Base-by-base conservation (phyloP, 2,329 filamentous ascomycete genomes). In the Clarireedia monteithiana region DNA sequence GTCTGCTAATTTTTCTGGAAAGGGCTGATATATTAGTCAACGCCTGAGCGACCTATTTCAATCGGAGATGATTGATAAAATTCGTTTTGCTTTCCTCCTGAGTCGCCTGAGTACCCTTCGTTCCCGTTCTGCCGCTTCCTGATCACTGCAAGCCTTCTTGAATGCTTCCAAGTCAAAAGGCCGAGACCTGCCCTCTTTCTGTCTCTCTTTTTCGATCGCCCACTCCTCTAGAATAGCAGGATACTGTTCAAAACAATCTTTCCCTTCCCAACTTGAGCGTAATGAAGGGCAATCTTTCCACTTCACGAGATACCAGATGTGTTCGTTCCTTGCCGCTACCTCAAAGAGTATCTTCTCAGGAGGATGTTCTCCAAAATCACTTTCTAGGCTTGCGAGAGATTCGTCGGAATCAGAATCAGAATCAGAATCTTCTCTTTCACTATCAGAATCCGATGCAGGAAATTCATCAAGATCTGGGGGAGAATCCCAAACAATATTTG, bases 231-330 rank as follows among this genome's bases (percentile, higher is more conserved):
- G 51, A 47, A 70, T 48, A 53, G 54, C 50, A 24, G 66, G 63
- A 50, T 50, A 62, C 9, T 60, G 59, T 42, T 45, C 44, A 48
- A 68, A 65, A 4, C 63, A 44, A 20, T 57, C 59, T 40, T 55
- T 45, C 12, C 60, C 58, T 59, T 69, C 68, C 68, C 68, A 70
- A 20, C 58, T 63, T 7, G 66, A 68, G 59, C 64, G 58, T 45
- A 70, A 55, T 27, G 68, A 40, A 34, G 68, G 65, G 58, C 66
- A 69, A 53, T 68, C 62, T 56, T 63, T 55, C 68, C 68, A 70
- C 66, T 68, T 69, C 5, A 70, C 63, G 5, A 70, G 59, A 59
- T 65, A 69, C 64, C 65, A 70, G 27, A 53, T 53, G 36, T 62
- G 58, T 14, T 57, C 55, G 57, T 60, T 64, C 49, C 62, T 64